Conservation (phyloP, 352 stramenopile genomes). For the Globisporangium nunn region DNA sequence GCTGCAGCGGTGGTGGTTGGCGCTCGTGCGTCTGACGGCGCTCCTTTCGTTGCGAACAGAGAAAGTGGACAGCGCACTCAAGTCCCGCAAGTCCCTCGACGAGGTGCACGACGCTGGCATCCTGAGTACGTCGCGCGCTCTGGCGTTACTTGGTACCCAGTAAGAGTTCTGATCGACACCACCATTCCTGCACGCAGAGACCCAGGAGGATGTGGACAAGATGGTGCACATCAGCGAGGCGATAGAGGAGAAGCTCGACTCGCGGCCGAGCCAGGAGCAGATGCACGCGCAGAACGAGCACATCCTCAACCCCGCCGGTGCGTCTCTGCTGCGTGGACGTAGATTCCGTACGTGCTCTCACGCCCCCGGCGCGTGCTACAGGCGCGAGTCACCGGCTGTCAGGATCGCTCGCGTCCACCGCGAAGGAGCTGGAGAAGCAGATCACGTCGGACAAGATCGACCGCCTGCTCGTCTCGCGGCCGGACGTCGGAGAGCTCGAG, state of each 20-base stretch:
- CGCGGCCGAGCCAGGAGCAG: constrained; percentile 35
- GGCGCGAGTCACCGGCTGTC: constrained; percentile 30
- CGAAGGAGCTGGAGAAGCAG: constrained; percentile 40
- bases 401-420: constrained; percentile 30
- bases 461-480: constrained; percentile 44
- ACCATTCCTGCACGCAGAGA: constrained; percentile 16
- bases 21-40: background rate
- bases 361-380: background rate
- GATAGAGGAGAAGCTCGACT: constrained; percentile 41
- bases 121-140: constrained; percentile 19
- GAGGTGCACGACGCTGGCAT: constrained; percentile 41
- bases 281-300: constrained; percentile 44
- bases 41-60: constrained; percentile 10
- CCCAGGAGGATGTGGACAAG: constrained; percentile 32
- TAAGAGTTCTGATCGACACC: background rate
- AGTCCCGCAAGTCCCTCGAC: constrained; percentile 40
- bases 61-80: constrained; percentile 27
- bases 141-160: background rate
- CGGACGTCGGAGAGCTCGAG: constrained; percentile 47
- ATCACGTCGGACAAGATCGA: constrained; percentile 68
- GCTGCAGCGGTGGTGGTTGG: background rate
- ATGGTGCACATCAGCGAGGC: constrained; percentile 25
- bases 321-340: background rate
- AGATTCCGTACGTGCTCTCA: background rate
- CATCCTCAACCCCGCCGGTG: constrained; percentile 39